Percentiles rank a stretch among this genome's conserved stretches.
These are phyloP conservation scores for Juglanconis sp. DNA, from an alignment of 2,329 filamentous ascomycete genomes.

Conservation along the genomic window DNA sequence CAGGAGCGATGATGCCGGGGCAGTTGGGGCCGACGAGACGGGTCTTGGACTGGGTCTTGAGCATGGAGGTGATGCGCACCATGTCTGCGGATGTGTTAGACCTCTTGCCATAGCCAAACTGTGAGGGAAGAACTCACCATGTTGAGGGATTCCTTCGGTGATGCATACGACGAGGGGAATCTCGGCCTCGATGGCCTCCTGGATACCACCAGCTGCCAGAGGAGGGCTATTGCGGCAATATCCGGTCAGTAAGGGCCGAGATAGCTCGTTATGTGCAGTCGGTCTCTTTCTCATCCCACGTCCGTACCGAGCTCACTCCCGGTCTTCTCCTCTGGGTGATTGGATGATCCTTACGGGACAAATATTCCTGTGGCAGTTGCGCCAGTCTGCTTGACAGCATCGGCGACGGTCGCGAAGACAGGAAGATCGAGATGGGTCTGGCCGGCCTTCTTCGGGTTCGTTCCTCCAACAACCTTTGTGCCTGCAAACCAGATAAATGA, in stretches of 20 bases:
- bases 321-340: conserved; percentile 28
- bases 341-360: conserved; percentile 73
- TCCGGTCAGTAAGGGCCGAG: background rate
- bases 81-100: conserved; percentile 63
- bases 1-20: conserved; percentile 90
- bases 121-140: conserved; percentile 59
- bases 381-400: conserved; percentile 86
- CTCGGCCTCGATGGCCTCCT: conserved; percentile 92
- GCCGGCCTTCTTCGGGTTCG: conserved; percentile 98
- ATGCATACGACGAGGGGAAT: conserved; percentile 95
- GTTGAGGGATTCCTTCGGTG: conserved; percentile 95
- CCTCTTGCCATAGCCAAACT: background rate
- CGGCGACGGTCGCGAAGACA: conserved; percentile 85
- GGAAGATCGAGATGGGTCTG: conserved; percentile 83
- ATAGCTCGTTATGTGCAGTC: background rate
- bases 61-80: conserved; percentile 96
- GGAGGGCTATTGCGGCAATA: conserved; percentile 62
- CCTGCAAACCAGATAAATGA: conserved; percentile 46
- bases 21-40: conserved; percentile 97
- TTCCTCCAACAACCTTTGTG: conserved; percentile 96
- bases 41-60: conserved; percentile 97
- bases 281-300: background rate
- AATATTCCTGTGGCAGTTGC: conserved; percentile 93
- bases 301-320: background rate
- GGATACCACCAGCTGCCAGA: conserved; percentile 88